phyloP scores from a whole-genome alignment of 2,329 filamentous ascomycete genomes.

The Thelonectria blattea region DNA sequence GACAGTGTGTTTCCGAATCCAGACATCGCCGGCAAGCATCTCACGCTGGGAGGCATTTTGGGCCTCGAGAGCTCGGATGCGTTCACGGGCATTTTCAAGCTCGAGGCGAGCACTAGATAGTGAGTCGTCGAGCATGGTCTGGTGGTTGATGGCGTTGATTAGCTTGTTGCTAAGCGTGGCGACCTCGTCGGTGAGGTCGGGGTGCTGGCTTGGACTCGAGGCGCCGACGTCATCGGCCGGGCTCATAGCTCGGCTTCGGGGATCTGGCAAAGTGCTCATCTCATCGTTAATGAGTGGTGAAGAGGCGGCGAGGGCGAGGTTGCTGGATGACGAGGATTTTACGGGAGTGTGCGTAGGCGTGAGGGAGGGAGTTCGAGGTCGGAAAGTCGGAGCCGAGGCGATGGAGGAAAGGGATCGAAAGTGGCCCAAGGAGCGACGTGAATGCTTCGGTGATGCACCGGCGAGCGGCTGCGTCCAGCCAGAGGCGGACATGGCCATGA shows the following conservation, averaged over 20 bases:
- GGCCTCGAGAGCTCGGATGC: slow-evolving; percentile 71
- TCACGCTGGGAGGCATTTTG: slow-evolving; percentile 71
- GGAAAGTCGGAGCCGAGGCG: slow-evolving; percentile 48
- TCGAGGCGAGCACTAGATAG: slow-evolving; percentile 84
- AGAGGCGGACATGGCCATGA: slow-evolving; percentile 53
- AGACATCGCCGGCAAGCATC: slow-evolving; percentile 74
- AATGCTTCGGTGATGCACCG: slow-evolving; percentile 31
- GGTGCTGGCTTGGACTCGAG: slow-evolving; percentile 51
- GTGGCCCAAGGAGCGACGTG: slow-evolving; percentile 52
- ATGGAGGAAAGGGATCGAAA: slow-evolving; percentile 61
- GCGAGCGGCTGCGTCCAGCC: slow-evolving; percentile 56
- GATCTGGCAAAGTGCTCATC: slow-evolving; percentile 73
- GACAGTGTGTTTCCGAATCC: slow-evolving; percentile 76
- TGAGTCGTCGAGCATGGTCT: slow-evolving; percentile 88
- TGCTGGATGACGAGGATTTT: slow-evolving; percentile 47
- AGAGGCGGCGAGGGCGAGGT: slow-evolving; percentile 45
- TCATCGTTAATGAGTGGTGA: slow-evolving; percentile 61
- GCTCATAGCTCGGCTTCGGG: slow-evolving; percentile 60
- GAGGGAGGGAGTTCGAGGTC: slow-evolving; percentile 45
- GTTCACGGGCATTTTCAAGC: slow-evolving; percentile 73
- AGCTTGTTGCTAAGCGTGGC: slow-evolving; percentile 92
- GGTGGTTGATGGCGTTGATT: slow-evolving; percentile 96
- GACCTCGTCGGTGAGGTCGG: slow-evolving; percentile 74
- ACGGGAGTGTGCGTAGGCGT: slow-evolving; percentile 46
- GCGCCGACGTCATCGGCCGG: slow-evolving; percentile 47